Evolutionary conservation across 129 eudicot species (phyloP).

Genomic region (Heracleum sosnowskyi): DNA sequence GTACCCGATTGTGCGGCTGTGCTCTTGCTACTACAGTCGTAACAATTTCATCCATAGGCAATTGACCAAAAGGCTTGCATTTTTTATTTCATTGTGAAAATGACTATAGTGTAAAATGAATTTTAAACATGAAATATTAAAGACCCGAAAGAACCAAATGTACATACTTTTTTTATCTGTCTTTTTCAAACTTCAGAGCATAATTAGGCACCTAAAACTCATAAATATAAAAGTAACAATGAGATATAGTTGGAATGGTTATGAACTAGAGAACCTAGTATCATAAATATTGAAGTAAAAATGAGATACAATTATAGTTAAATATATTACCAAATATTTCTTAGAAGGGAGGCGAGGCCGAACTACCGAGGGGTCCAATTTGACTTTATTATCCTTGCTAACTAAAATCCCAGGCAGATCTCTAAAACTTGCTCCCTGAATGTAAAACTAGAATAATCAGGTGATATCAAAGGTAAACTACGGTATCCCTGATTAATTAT

Average conservation of each 20-base stretch:
- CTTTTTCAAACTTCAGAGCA: conserved; percentile 35
- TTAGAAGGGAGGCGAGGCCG: conserved; percentile 38
- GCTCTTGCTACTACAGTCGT: conserved; percentile 62
- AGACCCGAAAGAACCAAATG: not conserved
- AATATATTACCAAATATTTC: conserved; percentile 50
- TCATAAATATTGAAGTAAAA: not conserved
- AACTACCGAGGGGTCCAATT: conserved; percentile 34
- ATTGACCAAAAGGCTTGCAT: conserved; percentile 63
- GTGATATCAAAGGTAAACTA: not conserved
- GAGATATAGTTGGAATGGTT: not conserved
- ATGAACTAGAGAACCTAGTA: not conserved
- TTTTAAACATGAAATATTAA: not conserved
- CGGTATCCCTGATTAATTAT: not conserved
- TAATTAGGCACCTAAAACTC: conserved; percentile 52
- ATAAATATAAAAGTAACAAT: not conserved
- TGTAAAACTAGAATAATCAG: not conserved
- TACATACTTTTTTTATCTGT: conserved; percentile 50
- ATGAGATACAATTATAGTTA: not conserved
- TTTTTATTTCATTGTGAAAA: not conserved
- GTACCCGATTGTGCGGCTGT: conserved; percentile 57
- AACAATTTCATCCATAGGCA: conserved; percentile 51
- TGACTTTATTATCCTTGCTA: conserved; percentile 30
- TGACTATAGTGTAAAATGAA: not conserved
- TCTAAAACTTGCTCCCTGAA: conserved; percentile 65
- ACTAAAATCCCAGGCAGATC: conserved; percentile 47